Evolutionary conservation across 2,329 filamentous ascomycete species (phyloP), one percentile per base, ranked within the genome.

Genomic region (Ciborinia camelliae): DNA sequence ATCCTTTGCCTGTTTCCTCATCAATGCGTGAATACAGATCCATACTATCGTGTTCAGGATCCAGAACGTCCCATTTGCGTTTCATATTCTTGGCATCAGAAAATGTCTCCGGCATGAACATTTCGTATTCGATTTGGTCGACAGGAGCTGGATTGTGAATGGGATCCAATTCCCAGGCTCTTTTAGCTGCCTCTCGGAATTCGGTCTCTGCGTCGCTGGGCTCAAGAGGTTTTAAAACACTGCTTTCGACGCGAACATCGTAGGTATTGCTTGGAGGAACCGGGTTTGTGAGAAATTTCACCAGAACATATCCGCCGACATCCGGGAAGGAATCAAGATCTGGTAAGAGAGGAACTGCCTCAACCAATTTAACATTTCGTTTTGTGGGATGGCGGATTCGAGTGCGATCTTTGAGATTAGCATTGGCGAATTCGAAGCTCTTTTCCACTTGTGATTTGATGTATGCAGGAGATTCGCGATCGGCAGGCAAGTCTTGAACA

Each of bases 291-390:
- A 82, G 81, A 76, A 90, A 89, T 76, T 90, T 90, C 77, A 90
- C 81, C 18, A 86, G 86, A 68, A 89, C 84, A 73, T 90, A 90
- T 67, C 86, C 86, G 63, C 87, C 87, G 3, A 84, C 85, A 75
- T 90, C 87, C 55, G 87, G 86, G 78, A 89, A 88, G n/a, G 86
- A 84, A 66, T 88, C 84, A 50, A 87, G 80, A 71, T 90, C 87
- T 7, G 87, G 87, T 23, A 90, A 76, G 47, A 90, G 76, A 35
- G 86, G 86, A 66, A 81, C 83, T 23, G 84, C 82, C 51, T 87
- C 84, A 20, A 87, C 80, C 4, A 88, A 77, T 71, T 82, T 83
- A 66, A 88, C 75, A 68, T 84, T 73, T 30, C 71, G 68, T 76
- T 86, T 87, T 55, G 80, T 81, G 5, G 84, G 86, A 72, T 88